These are phyloP conservation scores for Penicillium brasilianum DNA, from an alignment of 2,329 filamentous ascomycete species.

Conservation along the genomic window DNA sequence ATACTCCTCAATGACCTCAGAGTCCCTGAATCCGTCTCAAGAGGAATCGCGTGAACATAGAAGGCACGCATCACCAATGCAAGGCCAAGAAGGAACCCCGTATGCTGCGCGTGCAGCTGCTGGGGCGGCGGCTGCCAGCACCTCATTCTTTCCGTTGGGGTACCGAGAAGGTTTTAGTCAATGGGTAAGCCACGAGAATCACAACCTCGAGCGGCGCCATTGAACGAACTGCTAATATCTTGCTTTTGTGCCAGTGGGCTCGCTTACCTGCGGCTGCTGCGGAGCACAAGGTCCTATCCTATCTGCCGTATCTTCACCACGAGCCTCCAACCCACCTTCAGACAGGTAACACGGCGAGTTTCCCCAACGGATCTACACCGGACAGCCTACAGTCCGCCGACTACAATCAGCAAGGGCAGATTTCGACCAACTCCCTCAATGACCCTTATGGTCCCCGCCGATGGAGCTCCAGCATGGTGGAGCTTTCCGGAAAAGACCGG, in stretches of 20 bases:
- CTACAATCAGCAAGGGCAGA: conserved; percentile 49
- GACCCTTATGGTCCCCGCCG: conserved; percentile 84
- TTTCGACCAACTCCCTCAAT: conserved; percentile 54
- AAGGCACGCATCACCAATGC: conserved; percentile 25
- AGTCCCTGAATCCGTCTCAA: conserved; percentile 41
- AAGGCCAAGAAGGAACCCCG: conserved; percentile 31
- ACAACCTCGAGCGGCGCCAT: neutral
- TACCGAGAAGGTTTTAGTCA: conserved; percentile 91
- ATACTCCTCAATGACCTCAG: conserved; percentile 43
- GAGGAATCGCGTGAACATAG: conserved; percentile 33
- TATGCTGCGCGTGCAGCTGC: conserved; percentile 40
- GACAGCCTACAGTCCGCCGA: conserved; percentile 44
- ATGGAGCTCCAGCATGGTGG: conserved; percentile 85
- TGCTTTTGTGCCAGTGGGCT: conserved; percentile 68
- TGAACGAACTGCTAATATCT: conserved; percentile 26
- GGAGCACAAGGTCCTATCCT: conserved; percentile 85
- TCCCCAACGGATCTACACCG: conserved; percentile 30
- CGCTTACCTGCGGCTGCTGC: conserved; percentile 80
- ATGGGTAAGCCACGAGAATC: conserved; percentile 67
- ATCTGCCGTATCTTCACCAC: conserved; percentile 77
- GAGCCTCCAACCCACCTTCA: conserved; percentile 70
- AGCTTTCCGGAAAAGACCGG: conserved; percentile 82
- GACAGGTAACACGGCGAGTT: conserved; percentile 54
- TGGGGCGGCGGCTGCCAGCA: conserved; percentile 37
- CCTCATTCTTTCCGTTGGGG: conserved; percentile 73